Percentiles rank a stretch among this genome's conserved stretches.
These are phyloP conservation scores for Blastobotrys americana DNA, from an alignment of 805 yeast species.

Conservation along the genomic window DNA sequence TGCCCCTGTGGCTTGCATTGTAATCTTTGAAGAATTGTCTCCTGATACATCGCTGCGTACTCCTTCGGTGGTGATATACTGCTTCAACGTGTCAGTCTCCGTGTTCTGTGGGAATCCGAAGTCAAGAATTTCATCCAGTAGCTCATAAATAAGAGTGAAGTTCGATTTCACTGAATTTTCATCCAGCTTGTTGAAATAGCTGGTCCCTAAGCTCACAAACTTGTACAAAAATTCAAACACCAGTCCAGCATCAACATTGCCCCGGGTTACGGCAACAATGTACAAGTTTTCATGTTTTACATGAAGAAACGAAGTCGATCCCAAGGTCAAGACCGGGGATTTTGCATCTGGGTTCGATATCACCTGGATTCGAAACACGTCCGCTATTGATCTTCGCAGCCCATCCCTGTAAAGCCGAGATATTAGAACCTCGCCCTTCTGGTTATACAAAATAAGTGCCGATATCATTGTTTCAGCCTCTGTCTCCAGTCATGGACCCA, in stretches of 20 bases:
- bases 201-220: slow-evolving; percentile 47
- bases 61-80: slow-evolving; percentile 32
- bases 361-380: slow-evolving; percentile 88
- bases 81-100: slow-evolving; percentile 41
- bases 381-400: slow-evolving; percentile 69
- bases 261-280: slow-evolving; percentile 83
- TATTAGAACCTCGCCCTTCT: slow-evolving; percentile 76
- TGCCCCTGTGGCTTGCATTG: slow-evolving; percentile 34
- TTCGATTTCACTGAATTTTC: slow-evolving; percentile 55
- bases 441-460: slow-evolving; percentile 71
- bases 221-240: slow-evolving; percentile 72
- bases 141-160: slow-evolving; percentile 63
- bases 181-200: slow-evolving; percentile 35
- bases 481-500: too few relatives aligned
- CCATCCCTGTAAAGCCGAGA: slow-evolving; percentile 69
- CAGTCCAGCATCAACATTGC: slow-evolving; percentile 76
- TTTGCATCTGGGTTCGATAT: slow-evolving; percentile 58
- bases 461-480: slow-evolving; percentile 56
- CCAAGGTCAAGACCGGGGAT: slow-evolving; percentile 74
- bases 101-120: slow-evolving; percentile 70
- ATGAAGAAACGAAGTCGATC: slow-evolving; percentile 86
- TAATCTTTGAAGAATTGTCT: slow-evolving; percentile 23
- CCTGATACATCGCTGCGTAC: slow-evolving; percentile 11
- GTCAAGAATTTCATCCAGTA: slow-evolving; percentile 68
- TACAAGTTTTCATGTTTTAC: slow-evolving; percentile 57